Percentiles rank a stretch among this genome's conserved stretches.
Conservation (phyloP, 192 early-diverging fungal species). For the Linnemannia zychae region DNA sequence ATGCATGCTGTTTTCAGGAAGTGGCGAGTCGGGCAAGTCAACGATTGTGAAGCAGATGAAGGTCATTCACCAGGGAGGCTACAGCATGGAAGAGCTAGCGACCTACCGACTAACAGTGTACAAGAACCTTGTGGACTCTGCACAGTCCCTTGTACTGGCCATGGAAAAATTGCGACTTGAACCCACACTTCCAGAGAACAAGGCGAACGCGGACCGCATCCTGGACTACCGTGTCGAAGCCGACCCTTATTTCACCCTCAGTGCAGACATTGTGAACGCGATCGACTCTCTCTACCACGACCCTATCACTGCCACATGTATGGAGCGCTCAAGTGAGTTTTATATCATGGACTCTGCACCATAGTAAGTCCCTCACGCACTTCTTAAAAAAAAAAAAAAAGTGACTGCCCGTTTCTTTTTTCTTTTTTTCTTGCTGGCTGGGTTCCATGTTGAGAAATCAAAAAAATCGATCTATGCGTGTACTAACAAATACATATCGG, state of each 20-base stretch:
- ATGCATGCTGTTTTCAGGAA: slow-evolving; percentile 64
- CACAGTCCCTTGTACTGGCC: slow-evolving; percentile 80
- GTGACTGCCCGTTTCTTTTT: not conserved
- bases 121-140: slow-evolving; percentile 89
- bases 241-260: slow-evolving; percentile 67
- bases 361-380: slow-evolving; percentile 70
- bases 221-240: slow-evolving; percentile 65
- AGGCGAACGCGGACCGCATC: slow-evolving; percentile 48
- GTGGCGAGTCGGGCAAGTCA: slow-evolving; percentile 95
- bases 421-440: not conserved
- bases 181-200: slow-evolving; percentile 67
- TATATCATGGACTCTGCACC: slow-evolving; percentile 94
- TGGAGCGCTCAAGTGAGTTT: slow-evolving; percentile 85
- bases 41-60: slow-evolving; percentile 99
- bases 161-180: slow-evolving; percentile 75
- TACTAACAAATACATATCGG: slow-evolving; percentile 8
- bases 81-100: slow-evolving; percentile 83
- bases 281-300: slow-evolving; percentile 84
- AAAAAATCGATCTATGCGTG: not conserved
- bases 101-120: slow-evolving; percentile 84
- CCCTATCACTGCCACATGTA: slow-evolving; percentile 69
- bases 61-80: slow-evolving; percentile 95
- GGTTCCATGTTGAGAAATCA: not conserved
- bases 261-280: slow-evolving; percentile 75
- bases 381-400: not conserved